Conservation (phyloP, 106 monocot genomes). For the Dendrobium officinale region DNA sequence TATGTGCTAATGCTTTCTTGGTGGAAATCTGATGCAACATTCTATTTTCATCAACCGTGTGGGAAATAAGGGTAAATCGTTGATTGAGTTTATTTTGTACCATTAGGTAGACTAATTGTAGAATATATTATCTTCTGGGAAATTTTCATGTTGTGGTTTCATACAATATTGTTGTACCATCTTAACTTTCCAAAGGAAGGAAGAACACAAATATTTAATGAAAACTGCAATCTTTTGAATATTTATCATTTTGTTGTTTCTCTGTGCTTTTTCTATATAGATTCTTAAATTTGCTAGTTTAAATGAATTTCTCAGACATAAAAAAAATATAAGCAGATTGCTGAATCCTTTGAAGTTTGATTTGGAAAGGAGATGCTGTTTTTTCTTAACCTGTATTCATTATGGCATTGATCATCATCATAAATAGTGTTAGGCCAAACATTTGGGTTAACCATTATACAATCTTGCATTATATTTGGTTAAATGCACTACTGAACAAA, state of each 20-base stretch:
- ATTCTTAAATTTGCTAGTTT: background rate
- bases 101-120: background rate
- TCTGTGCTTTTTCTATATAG: background rate
- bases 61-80: background rate
- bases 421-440: background rate
- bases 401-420: background rate
- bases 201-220: background rate
- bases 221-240: background rate
- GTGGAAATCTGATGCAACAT: background rate
- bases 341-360: background rate
- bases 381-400: background rate
- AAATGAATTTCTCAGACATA: too few relatives aligned
- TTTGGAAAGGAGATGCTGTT: background rate
- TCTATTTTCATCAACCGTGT: conserved; percentile 2
- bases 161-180: conserved; percentile 1
- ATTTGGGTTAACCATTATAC: background rate
- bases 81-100: background rate
- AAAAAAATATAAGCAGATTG: background rate
- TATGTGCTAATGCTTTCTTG: background rate
- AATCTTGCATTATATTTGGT: background rate
- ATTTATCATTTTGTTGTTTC: background rate
- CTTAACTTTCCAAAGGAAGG: background rate
- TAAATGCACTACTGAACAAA: background rate
- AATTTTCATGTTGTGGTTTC: background rate
- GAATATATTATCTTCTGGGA: background rate